Conservation (phyloP, 75 land plant genomes). For the Cupressus sempervirens region DNA sequence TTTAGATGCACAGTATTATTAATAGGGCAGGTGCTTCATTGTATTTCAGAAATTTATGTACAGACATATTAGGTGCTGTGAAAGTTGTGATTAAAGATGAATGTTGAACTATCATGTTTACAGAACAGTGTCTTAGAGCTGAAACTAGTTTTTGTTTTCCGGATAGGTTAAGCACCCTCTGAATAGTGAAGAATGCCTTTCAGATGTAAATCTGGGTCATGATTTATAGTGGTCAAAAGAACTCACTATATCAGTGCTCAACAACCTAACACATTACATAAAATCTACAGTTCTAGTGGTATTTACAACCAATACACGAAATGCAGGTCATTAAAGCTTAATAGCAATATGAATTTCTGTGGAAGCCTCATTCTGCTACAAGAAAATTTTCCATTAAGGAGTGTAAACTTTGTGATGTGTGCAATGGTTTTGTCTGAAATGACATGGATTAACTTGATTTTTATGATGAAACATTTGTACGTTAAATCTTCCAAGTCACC, state of each 20-base stretch:
- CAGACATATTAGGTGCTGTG: neutral
- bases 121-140: conserved; percentile 1
- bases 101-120: neutral
- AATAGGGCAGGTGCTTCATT: neutral
- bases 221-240: neutral
- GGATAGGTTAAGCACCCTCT: neutral
- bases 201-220: neutral
- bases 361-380: neutral
- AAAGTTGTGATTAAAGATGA: neutral
- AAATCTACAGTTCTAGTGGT: neutral
- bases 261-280: neutral
- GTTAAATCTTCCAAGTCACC: neutral
- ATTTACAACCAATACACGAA: neutral
- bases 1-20: neutral
- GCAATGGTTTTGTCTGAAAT: conserved; percentile 1
- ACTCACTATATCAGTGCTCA: neutral
- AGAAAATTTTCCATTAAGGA: neutral
- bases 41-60: neutral
- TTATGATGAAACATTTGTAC: neutral
- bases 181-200: neutral
- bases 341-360: neutral
- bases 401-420: neutral
- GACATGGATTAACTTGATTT: neutral
- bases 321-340: neutral
- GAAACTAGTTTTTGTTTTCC: neutral